Conservation (phyloP, 768 basidiomycete species). For the Pleurotus pulmonarius region DNA sequence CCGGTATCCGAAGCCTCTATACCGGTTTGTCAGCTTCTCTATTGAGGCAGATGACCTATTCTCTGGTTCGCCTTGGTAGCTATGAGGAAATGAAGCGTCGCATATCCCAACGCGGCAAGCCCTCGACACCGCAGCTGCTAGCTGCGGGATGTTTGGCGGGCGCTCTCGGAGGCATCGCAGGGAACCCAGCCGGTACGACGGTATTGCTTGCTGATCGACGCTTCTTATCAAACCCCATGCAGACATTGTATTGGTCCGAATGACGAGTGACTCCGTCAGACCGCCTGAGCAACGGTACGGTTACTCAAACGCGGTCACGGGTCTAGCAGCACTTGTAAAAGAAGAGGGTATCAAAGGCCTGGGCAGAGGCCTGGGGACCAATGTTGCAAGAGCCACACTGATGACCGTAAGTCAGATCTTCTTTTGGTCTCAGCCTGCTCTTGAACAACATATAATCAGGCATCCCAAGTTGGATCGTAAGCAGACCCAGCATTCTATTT, state of each 20-base stretch:
- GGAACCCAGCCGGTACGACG: constrained; percentile 72
- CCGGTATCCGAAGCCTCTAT: constrained; percentile 73
- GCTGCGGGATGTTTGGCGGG: constrained; percentile 70
- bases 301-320: constrained; percentile 77
- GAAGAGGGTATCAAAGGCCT: constrained; percentile 72
- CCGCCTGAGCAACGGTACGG: constrained; percentile 71
- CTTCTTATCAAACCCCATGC: constrained; percentile 6
- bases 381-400: constrained; percentile 48
- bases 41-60: constrained; percentile 89
- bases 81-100: constrained; percentile 75
- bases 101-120: constrained; percentile 45
- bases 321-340: constrained; percentile 59
- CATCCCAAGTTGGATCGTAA: constrained; percentile 82
- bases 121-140: constrained; percentile 54
- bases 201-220: constrained; percentile 1
- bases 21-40: constrained; percentile 81
- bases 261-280: constrained; percentile 83
- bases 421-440: constrained; percentile 10
- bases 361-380: constrained; percentile 72
- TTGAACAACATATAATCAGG: constrained; percentile 31
- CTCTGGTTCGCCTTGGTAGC: constrained; percentile 76
- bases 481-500: constrained; percentile 24
- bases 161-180: constrained; percentile 77
- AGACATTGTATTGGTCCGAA: constrained; percentile 77
- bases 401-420: constrained; percentile 1